Evolutionary conservation across 225 moss, liverwort and hornwort species (phyloP), one percentile per base, ranked within the genome.

Genomic region (Pseudoscleropodium purum): DNA sequence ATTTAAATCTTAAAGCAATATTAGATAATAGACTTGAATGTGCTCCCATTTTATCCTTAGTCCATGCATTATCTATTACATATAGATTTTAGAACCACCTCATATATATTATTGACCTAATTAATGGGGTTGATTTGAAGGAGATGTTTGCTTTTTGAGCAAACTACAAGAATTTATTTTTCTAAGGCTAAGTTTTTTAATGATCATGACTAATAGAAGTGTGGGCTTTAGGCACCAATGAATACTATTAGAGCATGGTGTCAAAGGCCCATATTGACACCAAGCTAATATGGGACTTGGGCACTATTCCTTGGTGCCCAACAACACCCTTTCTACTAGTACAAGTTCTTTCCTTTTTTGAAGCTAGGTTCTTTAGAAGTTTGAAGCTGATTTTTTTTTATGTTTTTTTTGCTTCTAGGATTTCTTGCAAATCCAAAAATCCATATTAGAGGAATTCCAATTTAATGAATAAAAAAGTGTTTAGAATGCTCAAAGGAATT

Each of bases 401-500:
- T 69, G 4, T n/a, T 2, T 23, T 69, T n/a, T 69, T 69, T n/a
- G 4, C 1, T 69, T 69, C 2, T 24, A n/a, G 3, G 13, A 0
- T 7, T 24, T 37, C 7, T 69, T 69, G 7, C 2, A 69, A 69
- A 69, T n/a, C 13, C 7, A n/a, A 69, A 69, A 12, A 69, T 24
- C 7, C 0, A n/a, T n/a, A 1, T n/a, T 41, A 15, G 0, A 43
- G 3, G 41, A 39, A n/a, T 69, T n/a, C n/a, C n/a, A n/a, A n/a
- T n/a, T n/a, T n/a, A n/a, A n/a, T n/a, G n/a, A n/a, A n/a, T n/a
- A n/a, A n/a, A n/a, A n/a, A n/a, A n/a, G n/a, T n/a, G n/a, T n/a
- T n/a, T n/a, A n/a, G n/a, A n/a, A n/a, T n/a, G n/a, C n/a, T n/a
- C n/a, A n/a, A n/a, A n/a, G n/a, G n/a, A n/a, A n/a, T n/a, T n/a